These are phyloP conservation scores for Fusarium sarcochroum DNA, from an alignment of 2,329 filamentous ascomycete species.

Conservation along the genomic window DNA sequence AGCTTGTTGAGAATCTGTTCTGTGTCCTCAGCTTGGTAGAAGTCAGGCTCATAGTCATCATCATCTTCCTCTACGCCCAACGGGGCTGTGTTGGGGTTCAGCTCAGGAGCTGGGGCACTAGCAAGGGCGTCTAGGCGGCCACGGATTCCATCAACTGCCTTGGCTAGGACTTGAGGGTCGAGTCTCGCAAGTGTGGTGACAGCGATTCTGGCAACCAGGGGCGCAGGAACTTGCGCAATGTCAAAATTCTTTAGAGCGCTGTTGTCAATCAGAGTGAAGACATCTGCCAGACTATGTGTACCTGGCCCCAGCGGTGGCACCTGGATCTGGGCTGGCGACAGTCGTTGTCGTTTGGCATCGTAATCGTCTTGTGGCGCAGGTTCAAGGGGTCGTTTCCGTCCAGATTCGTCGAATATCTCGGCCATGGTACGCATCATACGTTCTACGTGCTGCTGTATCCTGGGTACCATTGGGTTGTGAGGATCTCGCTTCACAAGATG, in stretches of 20 bases:
- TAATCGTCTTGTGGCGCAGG: conserved; percentile 78
- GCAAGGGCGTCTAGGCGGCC: conserved; percentile 63
- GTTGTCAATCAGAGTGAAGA: conserved; percentile 87
- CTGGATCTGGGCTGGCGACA: conserved; percentile 63
- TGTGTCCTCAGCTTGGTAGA: conserved; percentile 80
- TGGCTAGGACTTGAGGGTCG: conserved; percentile 76
- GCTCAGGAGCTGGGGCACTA: conserved; percentile 59
- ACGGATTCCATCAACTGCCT: conserved; percentile 77
- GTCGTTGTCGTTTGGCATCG: conserved; percentile 87
- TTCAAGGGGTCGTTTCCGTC: conserved; percentile 81
- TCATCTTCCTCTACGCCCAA: conserved; percentile 84
- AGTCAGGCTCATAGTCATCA: conserved; percentile 89
- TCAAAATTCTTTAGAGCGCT: conserved; percentile 83
- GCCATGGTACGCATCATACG: conserved; percentile 82
- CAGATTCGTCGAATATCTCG: conserved; percentile 84
- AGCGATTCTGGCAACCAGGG: conserved; percentile 85
- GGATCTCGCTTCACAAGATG: conserved; percentile 90
- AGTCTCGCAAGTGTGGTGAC: conserved; percentile 82
- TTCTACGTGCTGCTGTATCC: conserved; percentile 91
- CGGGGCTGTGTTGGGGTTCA: conserved; percentile 72
- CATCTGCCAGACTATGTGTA: conserved; percentile 82
- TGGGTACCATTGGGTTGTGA: conserved; percentile 78
- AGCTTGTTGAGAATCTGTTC: conserved; percentile 85
- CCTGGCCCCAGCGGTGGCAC: conserved; percentile 82
- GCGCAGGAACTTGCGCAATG: conserved; percentile 81